Evolutionary conservation across 768 basidiomycete species (phyloP).

Genomic region (Podaxis pistillaris): DNA sequence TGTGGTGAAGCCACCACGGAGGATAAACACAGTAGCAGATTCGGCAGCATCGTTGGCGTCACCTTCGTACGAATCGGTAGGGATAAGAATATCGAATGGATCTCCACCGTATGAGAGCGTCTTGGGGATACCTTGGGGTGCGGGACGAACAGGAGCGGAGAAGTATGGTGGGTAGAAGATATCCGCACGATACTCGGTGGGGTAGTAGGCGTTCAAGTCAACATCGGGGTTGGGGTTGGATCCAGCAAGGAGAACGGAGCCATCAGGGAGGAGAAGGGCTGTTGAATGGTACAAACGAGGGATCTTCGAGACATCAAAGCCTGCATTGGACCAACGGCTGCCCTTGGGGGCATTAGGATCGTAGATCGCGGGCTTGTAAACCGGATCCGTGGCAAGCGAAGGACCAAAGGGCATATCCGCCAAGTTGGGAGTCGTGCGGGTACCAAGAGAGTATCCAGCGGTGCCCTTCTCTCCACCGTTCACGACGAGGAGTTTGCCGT

Average conservation of each 20-base stretch:
- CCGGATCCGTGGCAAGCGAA: slow-evolving; percentile 68
- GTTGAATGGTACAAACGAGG: slow-evolving; percentile 80
- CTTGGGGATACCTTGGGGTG: slow-evolving; percentile 52
- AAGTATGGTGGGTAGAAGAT: slow-evolving; percentile 42
- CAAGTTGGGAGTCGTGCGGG: slow-evolving; percentile 56
- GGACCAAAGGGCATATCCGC: slow-evolving; percentile 59
- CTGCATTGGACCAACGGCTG: slow-evolving; percentile 59
- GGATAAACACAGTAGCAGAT: slow-evolving; percentile 51
- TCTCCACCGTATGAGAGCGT: slow-evolving; percentile 75
- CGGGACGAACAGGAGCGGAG: slow-evolving; percentile 48
- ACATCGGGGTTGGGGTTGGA: slow-evolving; percentile 79
- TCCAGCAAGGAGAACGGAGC: slow-evolving; percentile 71
- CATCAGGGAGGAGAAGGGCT: slow-evolving; percentile 66
- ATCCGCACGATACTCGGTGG: slow-evolving; percentile 47
- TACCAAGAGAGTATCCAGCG: slow-evolving; percentile 58
- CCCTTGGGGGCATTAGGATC: slow-evolving; percentile 64
- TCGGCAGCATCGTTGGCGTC: slow-evolving; percentile 48
- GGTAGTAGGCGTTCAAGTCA: slow-evolving; percentile 48
- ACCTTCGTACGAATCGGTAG: slow-evolving; percentile 47
- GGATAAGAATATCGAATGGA: slow-evolving; percentile 63
- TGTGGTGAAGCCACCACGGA: slow-evolving; percentile 73
- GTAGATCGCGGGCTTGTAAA: slow-evolving; percentile 68
- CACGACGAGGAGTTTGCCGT: slow-evolving; percentile 60
- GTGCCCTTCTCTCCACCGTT: slow-evolving; percentile 50
- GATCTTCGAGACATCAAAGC: slow-evolving; percentile 51